These are phyloP conservation scores for Leccinum olivaceopallidum DNA, from an alignment of 768 basidiomycete species.

Conservation along the genomic window DNA sequence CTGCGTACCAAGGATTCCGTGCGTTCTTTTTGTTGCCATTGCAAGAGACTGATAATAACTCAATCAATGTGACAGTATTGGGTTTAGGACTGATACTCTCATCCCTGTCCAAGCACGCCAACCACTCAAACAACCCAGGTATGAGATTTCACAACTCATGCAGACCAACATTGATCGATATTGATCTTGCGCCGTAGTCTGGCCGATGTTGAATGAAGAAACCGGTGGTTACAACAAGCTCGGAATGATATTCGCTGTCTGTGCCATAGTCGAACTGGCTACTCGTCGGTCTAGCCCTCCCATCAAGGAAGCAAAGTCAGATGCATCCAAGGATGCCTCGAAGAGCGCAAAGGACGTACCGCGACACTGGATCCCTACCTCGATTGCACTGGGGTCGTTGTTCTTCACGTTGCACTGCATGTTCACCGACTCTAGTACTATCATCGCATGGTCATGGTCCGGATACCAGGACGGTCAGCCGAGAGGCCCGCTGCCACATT, in stretches of 20 bases:
- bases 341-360: slow-evolving; percentile 12
- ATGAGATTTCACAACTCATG: slow-evolving; percentile 3
- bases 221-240: slow-evolving; percentile 72
- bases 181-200: slow-evolving; percentile 46
- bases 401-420: slow-evolving; percentile 74
- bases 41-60: background rate
- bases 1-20: slow-evolving; percentile 51
- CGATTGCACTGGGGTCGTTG: slow-evolving; percentile 64
- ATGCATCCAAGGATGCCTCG: background rate
- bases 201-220: slow-evolving; percentile 70
- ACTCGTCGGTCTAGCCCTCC: slow-evolving; percentile 37
- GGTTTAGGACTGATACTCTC: slow-evolving; percentile 67
- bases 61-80: slow-evolving; percentile 45
- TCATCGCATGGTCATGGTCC: slow-evolving; percentile 88
- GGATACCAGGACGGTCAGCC: slow-evolving; percentile 67
- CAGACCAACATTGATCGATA: slow-evolving; percentile 1
- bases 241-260: slow-evolving; percentile 56
- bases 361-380: slow-evolving; percentile 39
- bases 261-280: slow-evolving; percentile 58
- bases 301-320: slow-evolving; percentile 5
- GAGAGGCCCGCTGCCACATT: slow-evolving; percentile 70
- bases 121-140: slow-evolving; percentile 83
- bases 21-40: slow-evolving; percentile 25
- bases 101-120: slow-evolving; percentile 71
- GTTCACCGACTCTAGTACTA: slow-evolving; percentile 72